These are phyloP conservation scores for Cyberlindnera maritima DNA, from an alignment of 805 yeast genomes.

Conservation along the genomic window DNA sequence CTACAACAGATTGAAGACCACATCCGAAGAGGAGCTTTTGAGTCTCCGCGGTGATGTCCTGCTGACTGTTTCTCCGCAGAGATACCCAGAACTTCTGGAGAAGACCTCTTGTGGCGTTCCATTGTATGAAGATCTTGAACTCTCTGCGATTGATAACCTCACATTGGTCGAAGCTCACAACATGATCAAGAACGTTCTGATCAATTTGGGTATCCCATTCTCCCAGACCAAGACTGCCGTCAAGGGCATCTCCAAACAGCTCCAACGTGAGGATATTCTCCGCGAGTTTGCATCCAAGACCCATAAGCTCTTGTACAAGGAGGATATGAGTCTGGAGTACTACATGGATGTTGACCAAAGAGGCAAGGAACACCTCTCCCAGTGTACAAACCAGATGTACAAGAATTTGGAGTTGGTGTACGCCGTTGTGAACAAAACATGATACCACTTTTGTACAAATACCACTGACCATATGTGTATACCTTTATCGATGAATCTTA, in stretches of 20 bases:
- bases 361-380: conserved; percentile 25
- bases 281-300: conserved; percentile 32
- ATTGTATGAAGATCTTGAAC: conserved; percentile 22
- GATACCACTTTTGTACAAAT: neutral
- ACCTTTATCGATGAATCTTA: neutral
- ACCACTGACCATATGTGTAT: neutral
- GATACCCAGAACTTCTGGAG: conserved; percentile 27
- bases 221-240: conserved; percentile 27
- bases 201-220: conserved; percentile 32
- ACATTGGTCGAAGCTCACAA: conserved; percentile 33
- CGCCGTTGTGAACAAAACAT: conserved; percentile 7
- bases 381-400: conserved; percentile 30
- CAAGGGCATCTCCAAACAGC: conserved; percentile 26
- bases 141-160: conserved; percentile 30
- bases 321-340: conserved; percentile 26
- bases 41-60: conserved; percentile 24
- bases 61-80: conserved; percentile 24
- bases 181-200: conserved; percentile 32
- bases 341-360: conserved; percentile 21
- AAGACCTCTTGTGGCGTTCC: conserved; percentile 14
- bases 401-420: conserved; percentile 25
- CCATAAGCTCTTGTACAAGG: conserved; percentile 30
- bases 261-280: conserved; percentile 30
- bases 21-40: conserved; percentile 2
- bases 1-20: conserved; percentile 4